Evolutionary conservation across 1,139 yeast species (phyloP), one percentile per base, ranked within the genome.

Genomic region (Pichiaceae sp.): DNA sequence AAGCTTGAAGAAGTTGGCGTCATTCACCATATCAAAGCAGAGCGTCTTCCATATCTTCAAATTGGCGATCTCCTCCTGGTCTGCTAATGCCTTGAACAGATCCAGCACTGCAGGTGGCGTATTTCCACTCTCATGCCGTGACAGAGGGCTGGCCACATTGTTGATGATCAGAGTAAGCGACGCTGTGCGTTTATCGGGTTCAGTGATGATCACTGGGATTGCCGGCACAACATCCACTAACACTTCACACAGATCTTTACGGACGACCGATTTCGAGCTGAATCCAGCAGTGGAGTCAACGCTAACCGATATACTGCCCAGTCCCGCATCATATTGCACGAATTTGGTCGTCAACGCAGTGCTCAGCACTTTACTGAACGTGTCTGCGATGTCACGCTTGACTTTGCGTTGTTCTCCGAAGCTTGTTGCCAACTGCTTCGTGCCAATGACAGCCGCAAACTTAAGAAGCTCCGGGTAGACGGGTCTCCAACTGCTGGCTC

Each of bases 321-420:
- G 11, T 11, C 44, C 49, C 19, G 42, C 49, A 6, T 35, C 36
- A 14, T 35, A 32, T 35, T 11, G 42, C 21, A 3, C 40, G 39
- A 14, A 41, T 35, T 38, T 57, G 0, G 56, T 48, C 30, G 58
- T 55, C 28, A 72, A 47, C 0, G 72, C 58, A 23, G 60, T 50
- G 15, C 68, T 67, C 19, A 85, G 61, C 11, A 80, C 57, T 48
- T 72, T 78, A 27, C 68, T 47, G 51, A 81, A 84, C 2, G 67
- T 45, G 25, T 86, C 96, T 2, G 76, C 60, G 25, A 86, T 54
- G 26, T 87, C 96, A 47, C 75, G 80, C 41, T 72, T 69, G 20
- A 68, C 59, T 47, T 74, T 73, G 45, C 67, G 74, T 43, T 71
- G 77, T 30, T 78, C 80, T 4, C 84, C 81, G 49, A 75, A 67